Conservation (phyloP, 805 yeast genomes). For the Lipomyces orientalis region DNA sequence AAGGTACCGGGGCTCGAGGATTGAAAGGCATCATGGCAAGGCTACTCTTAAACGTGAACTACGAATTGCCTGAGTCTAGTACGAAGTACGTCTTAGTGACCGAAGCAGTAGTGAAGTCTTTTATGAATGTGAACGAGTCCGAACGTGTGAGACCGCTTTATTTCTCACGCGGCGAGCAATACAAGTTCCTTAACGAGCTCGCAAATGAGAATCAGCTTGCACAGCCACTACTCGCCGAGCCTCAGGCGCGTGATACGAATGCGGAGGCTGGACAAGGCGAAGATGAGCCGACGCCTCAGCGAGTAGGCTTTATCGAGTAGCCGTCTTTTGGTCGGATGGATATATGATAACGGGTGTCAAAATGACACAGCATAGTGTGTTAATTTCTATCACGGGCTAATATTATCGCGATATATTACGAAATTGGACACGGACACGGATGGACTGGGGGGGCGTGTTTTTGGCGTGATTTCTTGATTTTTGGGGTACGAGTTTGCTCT, state of each 20-base stretch:
- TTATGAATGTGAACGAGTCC: slow-evolving; percentile 12
- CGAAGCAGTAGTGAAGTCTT: slow-evolving; percentile 46
- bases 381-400: not conserved
- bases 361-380: not conserved
- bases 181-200: slow-evolving; percentile 25
- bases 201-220: slow-evolving; percentile 20
- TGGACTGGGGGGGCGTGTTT: not conserved
- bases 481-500: not conserved
- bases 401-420: not conserved
- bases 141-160: slow-evolving; percentile 36
- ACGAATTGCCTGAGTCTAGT: slow-evolving; percentile 65
- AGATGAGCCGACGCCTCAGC: not conserved
- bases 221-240: not conserved
- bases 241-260: not conserved
- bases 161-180: slow-evolving; percentile 32
- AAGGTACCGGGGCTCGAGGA: slow-evolving; percentile 69
- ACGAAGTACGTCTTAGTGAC: slow-evolving; percentile 57
- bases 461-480: not conserved
- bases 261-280: not conserved
- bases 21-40: slow-evolving; percentile 57
- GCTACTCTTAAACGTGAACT: slow-evolving; percentile 47
- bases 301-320: not conserved
- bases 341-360: not conserved
- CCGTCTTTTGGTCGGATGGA: not conserved
- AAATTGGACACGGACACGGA: not conserved